Conservation (phyloP, 768 basidiomycete genomes). For the Tricholoma furcatifolium region DNA sequence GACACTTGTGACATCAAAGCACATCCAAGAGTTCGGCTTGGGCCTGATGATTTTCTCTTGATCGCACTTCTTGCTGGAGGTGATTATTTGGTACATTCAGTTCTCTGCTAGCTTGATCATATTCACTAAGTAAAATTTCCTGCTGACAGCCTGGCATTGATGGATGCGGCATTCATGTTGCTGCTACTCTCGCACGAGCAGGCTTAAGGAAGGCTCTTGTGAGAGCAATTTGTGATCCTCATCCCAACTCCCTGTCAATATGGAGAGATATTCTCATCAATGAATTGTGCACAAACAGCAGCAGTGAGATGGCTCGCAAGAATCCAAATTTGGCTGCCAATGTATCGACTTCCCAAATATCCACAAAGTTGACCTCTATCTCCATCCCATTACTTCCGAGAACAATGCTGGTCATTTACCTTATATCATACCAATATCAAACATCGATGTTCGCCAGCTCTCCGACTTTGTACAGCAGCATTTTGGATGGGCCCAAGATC, state of each 20-base stretch:
- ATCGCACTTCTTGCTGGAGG: conserved; percentile 8
- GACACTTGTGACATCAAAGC: neutral
- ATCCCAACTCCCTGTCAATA: neutral
- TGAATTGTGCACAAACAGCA: neutral
- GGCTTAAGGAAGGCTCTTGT: neutral
- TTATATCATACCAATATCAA: neutral
- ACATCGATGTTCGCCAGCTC: neutral
- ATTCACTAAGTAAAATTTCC: neutral
- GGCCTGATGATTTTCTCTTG: neutral
- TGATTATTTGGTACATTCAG: neutral
- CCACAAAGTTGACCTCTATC: conserved; percentile 1
- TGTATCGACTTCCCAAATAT: neutral
- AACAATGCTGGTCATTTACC: neutral
- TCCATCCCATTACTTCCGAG: conserved; percentile 2
- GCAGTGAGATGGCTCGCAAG: neutral
- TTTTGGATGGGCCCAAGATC: neutral
- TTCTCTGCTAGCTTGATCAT: neutral
- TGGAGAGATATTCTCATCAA: neutral
- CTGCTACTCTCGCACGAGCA: neutral
- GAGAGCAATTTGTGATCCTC: neutral
- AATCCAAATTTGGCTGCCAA: neutral
- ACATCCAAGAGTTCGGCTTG: neutral
- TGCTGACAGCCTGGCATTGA: conserved; percentile 1
- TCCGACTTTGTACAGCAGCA: neutral
- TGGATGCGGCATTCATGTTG: neutral